Percentiles rank a stretch among this genome's conserved stretches.
These are phyloP conservation scores for Syncephalis fuscata DNA, from an alignment of 371 early-diverging fungal genomes.

Conservation along the genomic window DNA sequence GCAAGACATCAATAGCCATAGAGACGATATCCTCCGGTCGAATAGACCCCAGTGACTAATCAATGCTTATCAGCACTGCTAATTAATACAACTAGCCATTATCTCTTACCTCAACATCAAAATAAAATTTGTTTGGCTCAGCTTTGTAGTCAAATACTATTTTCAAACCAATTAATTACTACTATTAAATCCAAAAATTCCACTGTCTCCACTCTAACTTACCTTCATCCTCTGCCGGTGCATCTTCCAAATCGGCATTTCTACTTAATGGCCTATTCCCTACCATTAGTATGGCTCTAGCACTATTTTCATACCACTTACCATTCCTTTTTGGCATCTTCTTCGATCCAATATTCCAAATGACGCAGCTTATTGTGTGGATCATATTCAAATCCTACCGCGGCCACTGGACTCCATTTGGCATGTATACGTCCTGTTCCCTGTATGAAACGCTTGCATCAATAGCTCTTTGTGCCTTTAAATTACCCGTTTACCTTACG, in stretches of 20 bases:
- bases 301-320: not conserved
- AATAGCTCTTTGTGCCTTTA: not conserved
- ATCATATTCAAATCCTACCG: conserved; percentile 94
- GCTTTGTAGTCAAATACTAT: conserved; percentile 73
- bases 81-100: not conserved
- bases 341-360: conserved; percentile 92
- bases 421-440: conserved; percentile 97
- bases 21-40: conserved; percentile 74
- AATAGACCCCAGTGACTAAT: conserved; percentile 67
- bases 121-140: conserved; percentile 74
- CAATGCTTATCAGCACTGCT: not conserved
- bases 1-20: conserved; percentile 62
- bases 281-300: not conserved
- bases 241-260: conserved; percentile 52
- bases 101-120: conserved; percentile 60
- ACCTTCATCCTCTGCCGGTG: conserved; percentile 39
- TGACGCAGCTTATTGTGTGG: conserved; percentile 89
- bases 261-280: conserved; percentile 41
- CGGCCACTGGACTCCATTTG: conserved; percentile 96
- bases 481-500: conserved; percentile 67
- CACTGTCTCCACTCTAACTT: conserved; percentile 7
- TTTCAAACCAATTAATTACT: conserved; percentile 1
- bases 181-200: not conserved
- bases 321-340: conserved; percentile 75
- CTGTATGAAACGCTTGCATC: conserved; percentile 18